Evolutionary conservation across 805 yeast species (phyloP).

Genomic region (Sugiyamaella valdiviana): DNA sequence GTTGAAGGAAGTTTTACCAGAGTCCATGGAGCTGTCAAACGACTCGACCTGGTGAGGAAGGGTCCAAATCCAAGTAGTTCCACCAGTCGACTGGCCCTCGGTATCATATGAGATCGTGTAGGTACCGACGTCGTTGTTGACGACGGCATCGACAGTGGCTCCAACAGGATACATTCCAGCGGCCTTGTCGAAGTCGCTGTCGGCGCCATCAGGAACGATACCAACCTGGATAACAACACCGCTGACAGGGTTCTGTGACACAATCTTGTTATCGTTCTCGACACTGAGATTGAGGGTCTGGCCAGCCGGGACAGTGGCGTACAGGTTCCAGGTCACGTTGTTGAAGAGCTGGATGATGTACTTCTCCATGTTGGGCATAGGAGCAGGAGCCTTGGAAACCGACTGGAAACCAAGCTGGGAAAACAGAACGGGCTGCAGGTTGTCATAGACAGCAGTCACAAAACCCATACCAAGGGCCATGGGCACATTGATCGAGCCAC

Average conservation of each 20-base stretch:
- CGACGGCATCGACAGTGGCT: conserved; percentile 44
- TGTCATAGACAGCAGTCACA: conserved; percentile 56
- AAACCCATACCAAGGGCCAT: conserved; percentile 80
- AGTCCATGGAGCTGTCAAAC: conserved; percentile 33
- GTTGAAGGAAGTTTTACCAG: conserved; percentile 28
- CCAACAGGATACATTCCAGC: conserved; percentile 63
- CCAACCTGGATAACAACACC: conserved; percentile 57
- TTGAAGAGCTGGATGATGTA: conserved; percentile 37
- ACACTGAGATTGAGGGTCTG: conserved; percentile 31
- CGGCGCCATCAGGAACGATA: conserved; percentile 37
- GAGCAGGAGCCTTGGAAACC: conserved; percentile 34
- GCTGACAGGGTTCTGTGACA: conserved; percentile 32
- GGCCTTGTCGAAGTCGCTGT: conserved; percentile 47
- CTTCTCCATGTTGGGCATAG: conserved; percentile 31
- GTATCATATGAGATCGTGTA: conserved; percentile 47
- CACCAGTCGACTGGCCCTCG: conserved; percentile 43
- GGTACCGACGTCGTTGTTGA: conserved; percentile 41
- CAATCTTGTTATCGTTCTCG: conserved; percentile 32
- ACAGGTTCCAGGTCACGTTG: conserved; percentile 46
- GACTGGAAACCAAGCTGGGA: conserved; percentile 42
- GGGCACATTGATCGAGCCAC: conserved; percentile 46
- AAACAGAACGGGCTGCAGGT: conserved; percentile 42
- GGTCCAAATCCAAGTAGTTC: conserved; percentile 47
- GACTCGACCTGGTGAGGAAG: conserved; percentile 59
- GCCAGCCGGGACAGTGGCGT: conserved; percentile 38